Evolutionary conservation across 1,284 basidiomycete species (phyloP), one percentile per base, ranked within the genome.

Genomic region (Fomitopsis schrenkii): DNA sequence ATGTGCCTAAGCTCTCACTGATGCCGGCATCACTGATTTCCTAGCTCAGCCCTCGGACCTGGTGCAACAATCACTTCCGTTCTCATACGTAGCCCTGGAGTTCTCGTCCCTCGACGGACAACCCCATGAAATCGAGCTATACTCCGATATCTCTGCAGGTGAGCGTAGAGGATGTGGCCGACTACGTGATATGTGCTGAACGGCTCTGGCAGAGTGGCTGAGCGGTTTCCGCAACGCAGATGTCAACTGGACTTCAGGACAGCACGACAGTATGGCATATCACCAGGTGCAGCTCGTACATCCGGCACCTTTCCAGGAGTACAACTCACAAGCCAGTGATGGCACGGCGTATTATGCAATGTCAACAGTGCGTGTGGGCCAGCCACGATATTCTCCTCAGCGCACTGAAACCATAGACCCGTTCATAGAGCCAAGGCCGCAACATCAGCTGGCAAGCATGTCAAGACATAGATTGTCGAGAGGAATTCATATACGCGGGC

Each of bases 11-110:
- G 28, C 15, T 30, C 12, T 9, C n/a, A 19, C 9, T 5, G 14
- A 17, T 5, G 36, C 26, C 17, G 28, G 14, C 14, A 17, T n/a
- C 17, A 17, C 15, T 53, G 33, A 53, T 15, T 35, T 7, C 6
- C 17, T 4, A 8, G 14, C 5, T 33, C 12, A 77, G 70, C 70
- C 74, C 0, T 63, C 64, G 12, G 73, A 78, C 64, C 64, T 70
- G 58, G 68, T 72, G 52, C 64, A 66, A 33, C 72, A 77, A 62
- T 76, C 74, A 14, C 58, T 76, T 12, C 72, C 74, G 22, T 73
- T 75, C 58, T 65, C 72, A 5, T 75, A 77, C 59, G 26, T 76
- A 19, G 63, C 67, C 45, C 56, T 77, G 26, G 68, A 72, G n/a
- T 74, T 70, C 4, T 52, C 53, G 3, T 70, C 76, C 0, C 57